Base-by-base conservation (phyloP, 1,284 basidiomycete genomes). In the Xerocomus amazonicus region DNA sequence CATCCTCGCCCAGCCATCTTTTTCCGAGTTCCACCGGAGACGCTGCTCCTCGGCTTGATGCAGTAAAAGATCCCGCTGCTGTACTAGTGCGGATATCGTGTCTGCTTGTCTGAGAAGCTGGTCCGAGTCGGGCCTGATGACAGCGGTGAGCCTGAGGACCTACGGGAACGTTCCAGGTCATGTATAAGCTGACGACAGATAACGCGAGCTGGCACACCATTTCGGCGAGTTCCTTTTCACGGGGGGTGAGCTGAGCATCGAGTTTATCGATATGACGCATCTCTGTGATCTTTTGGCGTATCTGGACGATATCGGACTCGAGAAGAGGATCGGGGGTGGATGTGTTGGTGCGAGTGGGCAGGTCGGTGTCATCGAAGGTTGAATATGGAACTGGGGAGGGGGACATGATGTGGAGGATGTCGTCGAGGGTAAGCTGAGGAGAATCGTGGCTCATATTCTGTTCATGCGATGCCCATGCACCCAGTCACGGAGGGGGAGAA, bases 81-180 rank as follows among this genome's bases (percentile, higher is more conserved):
- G 59, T 2, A 70, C 74, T 13, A 88, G 65, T 1, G 70, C 65
- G 5, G 76, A 70, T 56, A 88, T 87, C 10, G 74, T 74, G 19
- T 77, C 74, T 7, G 85, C 85, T 57, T 88, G 85, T 39, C 70
- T 68, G 19, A 76, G 60, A 2, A 87, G 67, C 57, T 87, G 85
- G 3, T 73, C 61, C 5, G 71, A 52, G 52, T 69, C 53, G 60
- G 73, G 60, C 65, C 72, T 49, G 60, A 63, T 51, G 51, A 59
- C 65, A 46, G 70, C 63, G 10, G 75, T 77, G 26, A 87, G 67
- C 43, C 73, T 73, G 17, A 80, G 58, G 19, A 84, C 72, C 83
- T 86, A 56, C 17, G 32, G 38, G 57, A 38, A 28, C 47, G 27
- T 28, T 51, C 41, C 44, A 41, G 38, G 36, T 57, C 41, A 41